These are phyloP conservation scores for Aspergillus sclerotialis DNA, from an alignment of 2,329 filamentous ascomycete species.

Conservation along the genomic window DNA sequence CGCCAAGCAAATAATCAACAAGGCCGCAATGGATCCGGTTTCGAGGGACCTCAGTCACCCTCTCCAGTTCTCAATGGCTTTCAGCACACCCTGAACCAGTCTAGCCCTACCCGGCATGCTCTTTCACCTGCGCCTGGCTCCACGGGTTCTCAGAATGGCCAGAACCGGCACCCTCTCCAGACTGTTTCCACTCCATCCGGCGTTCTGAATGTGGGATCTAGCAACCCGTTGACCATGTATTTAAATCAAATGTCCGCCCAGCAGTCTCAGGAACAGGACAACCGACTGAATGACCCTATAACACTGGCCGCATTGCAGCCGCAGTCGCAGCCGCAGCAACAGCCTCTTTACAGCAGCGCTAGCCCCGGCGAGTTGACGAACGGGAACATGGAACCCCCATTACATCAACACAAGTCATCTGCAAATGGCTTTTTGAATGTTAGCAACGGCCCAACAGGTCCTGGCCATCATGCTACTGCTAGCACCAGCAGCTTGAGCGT, in stretches of 20 bases:
- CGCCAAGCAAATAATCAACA: constrained; percentile 69
- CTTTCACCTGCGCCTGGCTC: constrained; percentile 49
- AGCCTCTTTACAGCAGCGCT: constrained; percentile 69
- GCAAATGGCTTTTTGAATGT: constrained; percentile 54
- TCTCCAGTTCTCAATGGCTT: constrained; percentile 51
- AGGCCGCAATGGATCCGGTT: constrained; percentile 54
- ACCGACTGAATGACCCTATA: constrained; percentile 36
- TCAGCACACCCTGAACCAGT: constrained; percentile 48
- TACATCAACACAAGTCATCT: constrained; percentile 54
- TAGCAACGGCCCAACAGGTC: constrained; percentile 56
- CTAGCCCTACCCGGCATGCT: constrained; percentile 53
- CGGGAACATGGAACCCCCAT: constrained; percentile 42
- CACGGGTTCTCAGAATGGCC: constrained; percentile 47
- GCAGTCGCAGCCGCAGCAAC: constrained; percentile 63
- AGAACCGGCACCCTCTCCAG: constrained; percentile 54
- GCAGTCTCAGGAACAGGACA: constrained; percentile 61
- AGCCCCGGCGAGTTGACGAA: constrained; percentile 57
- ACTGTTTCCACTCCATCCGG: constrained; percentile 53
- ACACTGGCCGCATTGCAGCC: constrained; percentile 43
- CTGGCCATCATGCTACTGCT: constrained; percentile 65
- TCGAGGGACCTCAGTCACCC: constrained; percentile 50
- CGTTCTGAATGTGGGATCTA: constrained; percentile 70
- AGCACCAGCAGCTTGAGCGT: constrained; percentile 50
- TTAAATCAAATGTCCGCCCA: constrained; percentile 64
- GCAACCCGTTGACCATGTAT: constrained; percentile 90